Percentiles rank a stretch among this genome's conserved stretches.
Evolutionary conservation across 2,329 filamentous ascomycete genomes (phyloP).

Genomic region (Aspergillus felis): DNA sequence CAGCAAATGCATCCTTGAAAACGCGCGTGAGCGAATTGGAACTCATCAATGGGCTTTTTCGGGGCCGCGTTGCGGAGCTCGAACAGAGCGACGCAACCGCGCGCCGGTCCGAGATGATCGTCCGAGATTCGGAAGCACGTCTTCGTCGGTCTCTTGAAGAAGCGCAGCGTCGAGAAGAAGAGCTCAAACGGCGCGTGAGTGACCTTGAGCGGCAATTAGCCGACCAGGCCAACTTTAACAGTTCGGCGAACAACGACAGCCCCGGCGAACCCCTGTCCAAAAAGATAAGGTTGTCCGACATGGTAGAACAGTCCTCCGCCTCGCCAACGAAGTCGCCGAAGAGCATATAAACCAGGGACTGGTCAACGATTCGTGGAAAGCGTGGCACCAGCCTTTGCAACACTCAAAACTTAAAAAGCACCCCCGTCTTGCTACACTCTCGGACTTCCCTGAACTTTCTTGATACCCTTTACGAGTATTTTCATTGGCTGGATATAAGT

Average conservation of each 20-base stretch:
- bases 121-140: conserved; percentile 51
- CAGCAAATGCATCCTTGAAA: conserved; percentile 81
- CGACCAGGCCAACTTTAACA: conserved; percentile 25
- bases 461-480: conserved; percentile 38
- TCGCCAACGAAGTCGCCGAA: conserved; percentile 33
- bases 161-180: conserved; percentile 72
- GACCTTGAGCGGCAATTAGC: conserved; percentile 62
- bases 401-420: neutral
- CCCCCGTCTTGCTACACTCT: conserved; percentile 20
- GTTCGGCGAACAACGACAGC: conserved; percentile 18
- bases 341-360: conserved; percentile 21
- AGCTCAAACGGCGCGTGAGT: conserved; percentile 75
- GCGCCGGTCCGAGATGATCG: conserved; percentile 55
- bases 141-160: conserved; percentile 68
- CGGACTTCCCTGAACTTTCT: conserved; percentile 30
- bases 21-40: conserved; percentile 94
- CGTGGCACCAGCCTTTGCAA: conserved; percentile 1
- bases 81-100: conserved; percentile 72
- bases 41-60: conserved; percentile 83
- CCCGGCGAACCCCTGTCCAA: conserved; percentile 50
- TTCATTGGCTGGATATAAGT: conserved; percentile 32
- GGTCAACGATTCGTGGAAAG: conserved; percentile 7
- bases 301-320: conserved; percentile 43
- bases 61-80: conserved; percentile 68
- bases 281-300: conserved; percentile 54